Percentiles rank a stretch among this genome's conserved stretches.
Conservation (phyloP, 2,329 filamentous ascomycete genomes). For the Aspergillus candidus region DNA sequence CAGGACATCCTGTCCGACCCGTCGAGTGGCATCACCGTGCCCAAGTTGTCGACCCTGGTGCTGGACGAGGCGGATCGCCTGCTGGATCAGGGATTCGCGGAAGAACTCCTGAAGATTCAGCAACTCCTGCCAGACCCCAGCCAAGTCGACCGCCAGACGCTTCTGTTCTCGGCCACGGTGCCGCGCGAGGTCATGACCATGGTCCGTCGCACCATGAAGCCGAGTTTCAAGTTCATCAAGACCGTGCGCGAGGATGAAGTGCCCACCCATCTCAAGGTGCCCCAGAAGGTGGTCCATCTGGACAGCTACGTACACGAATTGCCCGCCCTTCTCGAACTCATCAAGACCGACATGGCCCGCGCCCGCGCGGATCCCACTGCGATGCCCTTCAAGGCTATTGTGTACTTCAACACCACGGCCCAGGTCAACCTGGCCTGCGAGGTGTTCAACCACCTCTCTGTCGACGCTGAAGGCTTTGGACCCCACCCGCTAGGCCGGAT, state of each 20-base stretch:
- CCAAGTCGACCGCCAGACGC: slow-evolving; percentile 70
- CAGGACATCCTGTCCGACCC: slow-evolving; percentile 71
- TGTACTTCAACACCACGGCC: slow-evolving; percentile 79
- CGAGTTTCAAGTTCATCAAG: slow-evolving; percentile 80
- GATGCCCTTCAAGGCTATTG: slow-evolving; percentile 86
- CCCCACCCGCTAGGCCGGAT: slow-evolving; percentile 29
- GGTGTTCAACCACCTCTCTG: slow-evolving; percentile 50
- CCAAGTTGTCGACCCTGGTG: slow-evolving; percentile 54
- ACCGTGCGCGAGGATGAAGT: slow-evolving; percentile 77
- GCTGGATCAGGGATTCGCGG: slow-evolving; percentile 62
- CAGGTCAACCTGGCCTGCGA: slow-evolving; percentile 61
- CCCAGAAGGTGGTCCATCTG: slow-evolving; percentile 67
- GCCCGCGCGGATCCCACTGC: slow-evolving; percentile 31
- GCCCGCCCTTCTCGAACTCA: slow-evolving; percentile 71
- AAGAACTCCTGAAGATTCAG: slow-evolving; percentile 59
- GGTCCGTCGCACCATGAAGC: slow-evolving; percentile 71
- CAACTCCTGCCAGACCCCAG: slow-evolving; percentile 55
- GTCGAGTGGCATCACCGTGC: slow-evolving; percentile 56
- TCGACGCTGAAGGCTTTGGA: slow-evolving; percentile 25
- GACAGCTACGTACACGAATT: slow-evolving; percentile 67
- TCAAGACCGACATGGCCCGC: slow-evolving; percentile 53
- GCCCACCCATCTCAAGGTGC: slow-evolving; percentile 77
- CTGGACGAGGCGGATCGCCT: slow-evolving; percentile 64
- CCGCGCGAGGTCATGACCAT: slow-evolving; percentile 74
- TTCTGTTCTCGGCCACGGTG: slow-evolving; percentile 94